Evolutionary conservation across 2,329 filamentous ascomycete genomes (phyloP), one percentile per base, ranked within the genome.

Genomic region (Alternaria panax): DNA sequence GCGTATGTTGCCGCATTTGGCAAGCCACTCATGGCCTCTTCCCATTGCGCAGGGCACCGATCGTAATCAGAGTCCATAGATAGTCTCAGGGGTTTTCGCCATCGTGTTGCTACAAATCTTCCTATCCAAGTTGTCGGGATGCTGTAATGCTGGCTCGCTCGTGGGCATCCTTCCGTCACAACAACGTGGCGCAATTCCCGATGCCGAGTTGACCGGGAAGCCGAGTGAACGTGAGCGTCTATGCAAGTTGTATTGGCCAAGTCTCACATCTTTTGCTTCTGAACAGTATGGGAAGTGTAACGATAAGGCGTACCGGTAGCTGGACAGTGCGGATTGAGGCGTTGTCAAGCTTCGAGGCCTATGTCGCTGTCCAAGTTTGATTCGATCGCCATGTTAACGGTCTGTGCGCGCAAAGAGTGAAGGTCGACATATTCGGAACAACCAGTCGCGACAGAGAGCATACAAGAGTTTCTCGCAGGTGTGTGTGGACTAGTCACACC

Each of bases 101-200:
- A 54, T 54, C 34, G 63, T 59, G 45, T 20, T 55, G 51, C 51
- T 59, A 36, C 54, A 50, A 46, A 54, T 18, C 24, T 42, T 53
- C 51, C 36, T 54, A 56, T 56, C 69, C 68, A 66, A 30, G 43
- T 27, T 50, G 48, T 57, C 63, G 68, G 69, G 60, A 57, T 42
- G 46, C 45, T 25, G 45, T 48, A 47, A 64, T 51, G 59, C 58
- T 54, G 27, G 36, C 47, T 30, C 38, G 57, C 69, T 69, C 66
- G 65, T 72, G 67, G 66, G 59, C 40, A 43, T 57, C 54, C 53
- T 55, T 50, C 51, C 45, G 68, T 71, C 38, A 59, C 62, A 65
- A 70, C 48, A 65, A 57, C 62, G 58, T 67, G 69, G 66, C 66
- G 64, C 60, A 66, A 64, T 54, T 57, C 63, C 66, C 66, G 64